These are phyloP conservation scores for Paramecium primaurelia DNA, from an alignment of 73 alveolate species.

Conservation along the genomic window DNA sequence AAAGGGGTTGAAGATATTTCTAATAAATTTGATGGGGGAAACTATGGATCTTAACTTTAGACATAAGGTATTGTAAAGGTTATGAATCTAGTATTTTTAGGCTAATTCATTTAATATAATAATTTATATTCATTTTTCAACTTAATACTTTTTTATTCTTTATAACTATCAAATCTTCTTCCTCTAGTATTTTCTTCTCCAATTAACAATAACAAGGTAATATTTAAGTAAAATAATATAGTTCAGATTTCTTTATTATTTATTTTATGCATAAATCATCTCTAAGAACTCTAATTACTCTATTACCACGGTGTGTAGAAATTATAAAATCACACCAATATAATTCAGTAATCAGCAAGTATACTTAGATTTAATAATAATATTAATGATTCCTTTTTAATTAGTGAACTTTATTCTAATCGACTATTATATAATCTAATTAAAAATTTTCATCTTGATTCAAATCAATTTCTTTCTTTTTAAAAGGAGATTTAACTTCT, in stretches of 20 bases:
- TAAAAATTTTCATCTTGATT: neutral
- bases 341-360: neutral
- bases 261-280: neutral
- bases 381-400: neutral
- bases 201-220: neutral
- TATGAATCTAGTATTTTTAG: neutral
- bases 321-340: neutral
- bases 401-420: neutral
- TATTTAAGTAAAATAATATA: neutral
- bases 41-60: neutral
- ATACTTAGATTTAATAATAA: neutral
- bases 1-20: neutral
- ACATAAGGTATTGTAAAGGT: neutral
- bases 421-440: neutral
- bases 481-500: neutral
- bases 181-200: neutral
- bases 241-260: neutral
- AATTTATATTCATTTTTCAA: neutral
- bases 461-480: neutral
- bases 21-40: constrained; percentile 21
- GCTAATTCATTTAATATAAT: neutral
- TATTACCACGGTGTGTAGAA: neutral
- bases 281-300: neutral
- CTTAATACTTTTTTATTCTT: neutral
- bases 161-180: neutral